Base-by-base conservation (phyloP, 805 yeast genomes). In the Torulaspora franciscae region DNA sequence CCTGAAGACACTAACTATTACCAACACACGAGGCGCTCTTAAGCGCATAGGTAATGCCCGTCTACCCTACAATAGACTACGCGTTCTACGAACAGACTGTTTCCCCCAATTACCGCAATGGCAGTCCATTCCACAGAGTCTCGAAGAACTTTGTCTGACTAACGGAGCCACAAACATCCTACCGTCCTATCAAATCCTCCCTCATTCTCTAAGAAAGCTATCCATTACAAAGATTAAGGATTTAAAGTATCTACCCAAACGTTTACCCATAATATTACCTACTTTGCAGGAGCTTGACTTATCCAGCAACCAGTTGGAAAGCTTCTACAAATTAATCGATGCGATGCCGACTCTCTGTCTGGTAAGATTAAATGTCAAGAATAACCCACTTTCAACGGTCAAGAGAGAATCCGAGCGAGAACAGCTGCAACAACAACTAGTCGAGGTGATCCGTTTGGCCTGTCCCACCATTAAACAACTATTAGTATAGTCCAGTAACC, bases 271-370 rank as follows among this genome's bases (percentile, higher is more conserved):
- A 25, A 37, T 43, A 22, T 40, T 57, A 27, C 53, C 56, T 11
- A 32, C 43, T 13, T 32, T 57, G 36, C 51, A 48, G 23, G 47
- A 43, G 35, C 45, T 57, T 40, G 48, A 44, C 36, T 42, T 57
- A 23, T 40, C 51, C 6, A 42, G 45, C 27, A 57, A 57, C 42
- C 50, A 52, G 24, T 41, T 54, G 11, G 45, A 17, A 23, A 46
- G 44, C 23, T 47, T 51, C 29, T 40, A 42, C 34, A 42, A 42
- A 22, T 30, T 54, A 6, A 37, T 53, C 6, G 37, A 45, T 22
- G 47, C 52, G 7, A 26, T 54, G 6, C 58, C 58, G 7, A 43
- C 40, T 7, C 50, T 45, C 23, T 42, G 43, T 25, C 46, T 54
- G 22, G 48, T 40, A 17, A 34, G 32, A 40, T 48, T 54, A 40